Conservation (phyloP, 164 flowering plant species). For the Vitis labrusca region DNA sequence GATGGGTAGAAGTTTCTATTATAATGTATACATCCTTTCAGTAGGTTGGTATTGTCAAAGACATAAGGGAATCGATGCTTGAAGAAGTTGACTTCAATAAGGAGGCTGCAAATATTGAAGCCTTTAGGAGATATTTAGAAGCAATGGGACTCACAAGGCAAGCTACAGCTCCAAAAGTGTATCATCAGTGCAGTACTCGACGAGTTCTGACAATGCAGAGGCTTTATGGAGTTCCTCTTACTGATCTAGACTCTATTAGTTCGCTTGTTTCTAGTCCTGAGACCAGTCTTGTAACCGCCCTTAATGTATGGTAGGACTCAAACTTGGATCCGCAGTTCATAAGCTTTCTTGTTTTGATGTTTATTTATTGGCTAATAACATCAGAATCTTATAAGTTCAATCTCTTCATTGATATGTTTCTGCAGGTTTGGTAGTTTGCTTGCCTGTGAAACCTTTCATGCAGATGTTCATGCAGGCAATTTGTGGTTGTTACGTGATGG, state of each 20-base stretch:
- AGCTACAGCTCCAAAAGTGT: slow-evolving; percentile 93
- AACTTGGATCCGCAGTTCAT: background rate
- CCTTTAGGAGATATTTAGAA: slow-evolving; percentile 81
- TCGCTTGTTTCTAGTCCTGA: slow-evolving; percentile 90
- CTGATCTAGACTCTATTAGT: slow-evolving; percentile 82
- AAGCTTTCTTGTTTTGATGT: background rate
- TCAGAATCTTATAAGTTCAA: background rate
- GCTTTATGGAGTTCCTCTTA: slow-evolving; percentile 96
- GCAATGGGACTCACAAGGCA: slow-evolving; percentile 82
- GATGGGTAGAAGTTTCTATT: background rate
- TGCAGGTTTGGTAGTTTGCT: slow-evolving; percentile 98
- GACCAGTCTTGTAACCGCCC: slow-evolving; percentile 84
- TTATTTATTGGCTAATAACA: slow-evolving; percentile 1
- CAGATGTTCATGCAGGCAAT: slow-evolving; percentile 98
- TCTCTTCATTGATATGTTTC: background rate
- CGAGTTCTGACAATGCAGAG: slow-evolving; percentile 92
- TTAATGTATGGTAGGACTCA: slow-evolving; percentile 83
- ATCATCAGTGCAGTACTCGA: slow-evolving; percentile 61
- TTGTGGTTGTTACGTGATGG: slow-evolving; percentile 94
- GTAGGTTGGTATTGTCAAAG: slow-evolving; percentile 90
- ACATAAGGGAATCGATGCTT: slow-evolving; percentile 89
- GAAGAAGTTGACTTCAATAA: slow-evolving; percentile 96
- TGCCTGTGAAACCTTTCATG: slow-evolving; percentile 92
- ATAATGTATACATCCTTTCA: slow-evolving; percentile 12
- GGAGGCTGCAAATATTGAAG: slow-evolving; percentile 83